phyloP scores from a whole-genome alignment of 2,329 filamentous ascomycete genomes.

The Fusarium hostae region DNA sequence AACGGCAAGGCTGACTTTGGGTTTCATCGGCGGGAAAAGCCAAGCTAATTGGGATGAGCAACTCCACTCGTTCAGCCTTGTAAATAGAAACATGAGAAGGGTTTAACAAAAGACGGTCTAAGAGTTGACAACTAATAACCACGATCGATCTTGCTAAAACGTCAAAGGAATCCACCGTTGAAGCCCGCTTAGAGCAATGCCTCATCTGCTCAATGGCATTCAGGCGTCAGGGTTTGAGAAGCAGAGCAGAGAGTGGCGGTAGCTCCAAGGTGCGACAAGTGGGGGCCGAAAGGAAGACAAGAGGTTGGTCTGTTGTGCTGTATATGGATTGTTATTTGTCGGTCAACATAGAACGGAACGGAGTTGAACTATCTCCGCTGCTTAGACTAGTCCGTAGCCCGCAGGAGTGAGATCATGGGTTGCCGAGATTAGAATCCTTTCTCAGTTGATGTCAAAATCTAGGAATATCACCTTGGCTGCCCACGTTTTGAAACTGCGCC shows the following conservation, averaged over 20 bases:
- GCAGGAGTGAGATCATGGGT: slow-evolving; percentile 27
- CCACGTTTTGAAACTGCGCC: slow-evolving; percentile 11
- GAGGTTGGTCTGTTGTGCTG: slow-evolving; percentile 18
- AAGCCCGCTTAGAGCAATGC: slow-evolving; percentile 12
- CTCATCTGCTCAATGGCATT: neutral
- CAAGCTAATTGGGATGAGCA: neutral
- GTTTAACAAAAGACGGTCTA: neutral
- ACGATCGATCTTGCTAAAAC: neutral
- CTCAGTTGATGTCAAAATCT: neutral
- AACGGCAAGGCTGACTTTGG: slow-evolving; percentile 41
- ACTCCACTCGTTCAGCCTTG: slow-evolving; percentile 39
- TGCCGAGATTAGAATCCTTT: slow-evolving; percentile 36
- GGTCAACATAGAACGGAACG: slow-evolving; percentile 6
- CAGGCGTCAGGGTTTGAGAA: neutral
- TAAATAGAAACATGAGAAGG: slow-evolving; percentile 11
- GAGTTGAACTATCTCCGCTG: neutral
- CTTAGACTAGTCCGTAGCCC: neutral
- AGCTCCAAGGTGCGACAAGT: slow-evolving; percentile 21
- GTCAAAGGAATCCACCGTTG: neutral
- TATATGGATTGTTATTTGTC: neutral
- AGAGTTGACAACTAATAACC: neutral
- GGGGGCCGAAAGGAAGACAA: slow-evolving; percentile 23
- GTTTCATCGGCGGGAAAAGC: slow-evolving; percentile 9
- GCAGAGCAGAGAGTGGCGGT: slow-evolving; percentile 9
- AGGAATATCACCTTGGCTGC: slow-evolving; percentile 17